Percentiles rank a stretch among this genome's conserved stretches.
Conservation (phyloP, 2,329 filamentous ascomycete genomes). For the Cercospora beticola region DNA sequence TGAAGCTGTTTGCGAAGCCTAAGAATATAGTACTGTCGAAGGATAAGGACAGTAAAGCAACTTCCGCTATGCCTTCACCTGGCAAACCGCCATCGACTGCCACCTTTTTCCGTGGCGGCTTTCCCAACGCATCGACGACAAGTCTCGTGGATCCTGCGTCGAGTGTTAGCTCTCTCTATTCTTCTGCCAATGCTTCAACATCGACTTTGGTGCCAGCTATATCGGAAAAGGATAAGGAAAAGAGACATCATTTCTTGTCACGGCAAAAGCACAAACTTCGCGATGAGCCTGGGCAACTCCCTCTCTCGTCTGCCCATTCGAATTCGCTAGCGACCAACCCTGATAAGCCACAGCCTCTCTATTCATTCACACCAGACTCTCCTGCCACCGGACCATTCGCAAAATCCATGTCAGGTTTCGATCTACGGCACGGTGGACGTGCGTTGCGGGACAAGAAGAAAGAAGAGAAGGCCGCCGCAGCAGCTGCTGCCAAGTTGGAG, state of each 20-base stretch:
- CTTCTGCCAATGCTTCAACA: slow-evolving; percentile 71
- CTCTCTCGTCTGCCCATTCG: slow-evolving; percentile 72
- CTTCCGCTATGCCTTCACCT: slow-evolving; percentile 70
- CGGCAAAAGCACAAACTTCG: slow-evolving; percentile 75
- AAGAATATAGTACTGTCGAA: slow-evolving; percentile 73
- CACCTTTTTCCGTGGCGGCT: slow-evolving; percentile 63
- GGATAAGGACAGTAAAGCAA: slow-evolving; percentile 60
- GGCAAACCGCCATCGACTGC: slow-evolving; percentile 42
- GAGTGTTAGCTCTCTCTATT: slow-evolving; percentile 65
- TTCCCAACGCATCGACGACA: slow-evolving; percentile 67
- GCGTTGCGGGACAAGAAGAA: slow-evolving; percentile 72
- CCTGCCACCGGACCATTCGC: slow-evolving; percentile 70
- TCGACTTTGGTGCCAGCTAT: slow-evolving; percentile 68
- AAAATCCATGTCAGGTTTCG: slow-evolving; percentile 78
- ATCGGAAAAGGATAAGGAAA: slow-evolving; percentile 66
- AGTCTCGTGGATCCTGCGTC: slow-evolving; percentile 64
- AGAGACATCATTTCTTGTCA: slow-evolving; percentile 76
- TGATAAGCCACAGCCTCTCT: slow-evolving; percentile 70
- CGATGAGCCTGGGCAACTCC: slow-evolving; percentile 65
- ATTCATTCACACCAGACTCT: slow-evolving; percentile 76
- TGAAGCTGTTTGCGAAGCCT: slow-evolving; percentile 72
- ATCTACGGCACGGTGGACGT: slow-evolving; percentile 73
- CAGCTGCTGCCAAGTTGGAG: slow-evolving; percentile 38
- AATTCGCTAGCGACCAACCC: slow-evolving; percentile 76
- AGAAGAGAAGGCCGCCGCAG: slow-evolving; percentile 51